Evolutionary conservation across 192 early-diverging fungal genomes (phyloP).

Genomic region (Podila epigama): DNA sequence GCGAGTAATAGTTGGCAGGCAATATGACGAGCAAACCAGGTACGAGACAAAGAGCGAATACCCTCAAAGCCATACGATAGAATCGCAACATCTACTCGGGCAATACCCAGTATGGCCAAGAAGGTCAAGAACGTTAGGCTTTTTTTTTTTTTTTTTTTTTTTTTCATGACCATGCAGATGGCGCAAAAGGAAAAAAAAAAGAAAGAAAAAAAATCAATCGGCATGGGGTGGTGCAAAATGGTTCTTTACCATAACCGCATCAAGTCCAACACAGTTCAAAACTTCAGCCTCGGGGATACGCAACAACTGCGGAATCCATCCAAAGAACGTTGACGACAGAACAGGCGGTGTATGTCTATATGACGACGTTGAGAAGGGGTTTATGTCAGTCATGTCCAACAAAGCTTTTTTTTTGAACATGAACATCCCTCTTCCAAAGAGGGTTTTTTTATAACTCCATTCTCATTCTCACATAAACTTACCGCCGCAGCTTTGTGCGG

Average conservation of each 20-base stretch:
- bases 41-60: slow-evolving; percentile 56
- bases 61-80: slow-evolving; percentile 52
- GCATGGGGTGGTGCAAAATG: too few species aligned
- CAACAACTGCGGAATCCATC: slow-evolving; percentile 60
- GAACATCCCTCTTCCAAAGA: neutral
- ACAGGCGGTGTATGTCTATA: slow-evolving; percentile 55
- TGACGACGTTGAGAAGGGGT: neutral
- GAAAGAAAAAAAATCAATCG: neutral
- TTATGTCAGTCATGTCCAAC: neutral
- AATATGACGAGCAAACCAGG: slow-evolving; percentile 55
- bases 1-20: slow-evolving; percentile 51
- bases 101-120: neutral
- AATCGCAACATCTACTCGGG: slow-evolving; percentile 64
- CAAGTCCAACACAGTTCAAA: slow-evolving; percentile 60
- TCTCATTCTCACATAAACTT: neutral
- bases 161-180: too few species aligned
- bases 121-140: too few species aligned
- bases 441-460: neutral
- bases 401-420: neutral
- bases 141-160: too few species aligned
- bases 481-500: slow-evolving; percentile 45
- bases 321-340: slow-evolving; percentile 56
- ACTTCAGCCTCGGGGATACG: slow-evolving; percentile 54
- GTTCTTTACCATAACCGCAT: slow-evolving; percentile 61
- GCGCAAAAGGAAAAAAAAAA: neutral